Percentiles rank a stretch among this genome's conserved stretches.
These are phyloP conservation scores for Solanum tarapatanum DNA, from an alignment of 257 asterid genomes.

Conservation along the genomic window DNA sequence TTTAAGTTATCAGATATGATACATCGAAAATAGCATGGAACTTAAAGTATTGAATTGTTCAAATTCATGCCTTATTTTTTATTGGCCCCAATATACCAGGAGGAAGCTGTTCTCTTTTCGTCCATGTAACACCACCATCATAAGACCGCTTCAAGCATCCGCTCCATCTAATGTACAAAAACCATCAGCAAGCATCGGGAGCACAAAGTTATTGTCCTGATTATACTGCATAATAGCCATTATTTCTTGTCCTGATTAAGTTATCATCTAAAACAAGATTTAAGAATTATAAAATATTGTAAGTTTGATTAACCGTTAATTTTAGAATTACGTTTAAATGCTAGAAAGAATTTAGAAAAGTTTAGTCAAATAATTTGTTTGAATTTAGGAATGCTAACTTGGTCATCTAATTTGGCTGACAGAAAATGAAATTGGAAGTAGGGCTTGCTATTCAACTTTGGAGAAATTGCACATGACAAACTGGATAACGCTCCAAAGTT, in stretches of 20 bases:
- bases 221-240: not conserved
- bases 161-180: constrained; percentile 55
- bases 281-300: not conserved
- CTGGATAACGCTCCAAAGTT: not conserved
- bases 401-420: not conserved
- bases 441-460: not conserved
- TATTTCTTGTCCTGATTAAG: not conserved
- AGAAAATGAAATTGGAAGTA: not conserved
- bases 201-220: not conserved
- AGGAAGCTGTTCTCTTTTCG: constrained; percentile 77
- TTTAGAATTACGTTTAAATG: not conserved
- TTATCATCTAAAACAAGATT: not conserved
- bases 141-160: constrained; percentile 84
- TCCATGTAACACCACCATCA: constrained; percentile 79
- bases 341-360: not conserved
- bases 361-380: not conserved
- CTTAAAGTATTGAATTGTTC: not conserved
- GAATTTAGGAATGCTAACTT: not conserved
- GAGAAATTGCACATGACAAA: not conserved
- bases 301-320: not conserved
- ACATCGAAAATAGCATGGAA: not conserved
- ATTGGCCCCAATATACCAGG: constrained; percentile 97
- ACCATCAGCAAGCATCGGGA: not conserved
- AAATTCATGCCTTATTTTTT: constrained; percentile 58
- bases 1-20: not conserved